These are phyloP conservation scores for Phytophthora podocarpi DNA, from an alignment of 352 stramenopile genomes.

Conservation along the genomic window DNA sequence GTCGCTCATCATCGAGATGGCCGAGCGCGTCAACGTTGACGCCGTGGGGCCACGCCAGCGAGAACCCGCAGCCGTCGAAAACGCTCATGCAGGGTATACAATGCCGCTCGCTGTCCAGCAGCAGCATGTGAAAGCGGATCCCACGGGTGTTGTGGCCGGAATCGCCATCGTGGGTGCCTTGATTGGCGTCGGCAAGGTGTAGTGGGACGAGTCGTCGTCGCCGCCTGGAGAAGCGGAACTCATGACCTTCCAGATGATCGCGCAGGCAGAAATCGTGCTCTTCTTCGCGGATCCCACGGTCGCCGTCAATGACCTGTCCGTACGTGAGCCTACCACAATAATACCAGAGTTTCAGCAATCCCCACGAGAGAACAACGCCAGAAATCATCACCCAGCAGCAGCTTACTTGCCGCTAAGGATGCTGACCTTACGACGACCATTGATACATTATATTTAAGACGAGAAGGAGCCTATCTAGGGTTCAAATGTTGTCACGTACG, in stretches of 20 bases:
- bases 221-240: conserved; percentile 1
- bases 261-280: conserved; percentile 57
- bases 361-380: conserved; percentile 49
- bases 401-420: conserved; percentile 88
- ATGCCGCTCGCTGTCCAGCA: conserved; percentile 10
- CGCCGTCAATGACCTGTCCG: conserved; percentile 69
- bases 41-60: no score
- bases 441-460: no score
- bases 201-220: conserved; percentile 75
- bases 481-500: no score
- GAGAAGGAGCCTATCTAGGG: no score
- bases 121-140: conserved; percentile 49
- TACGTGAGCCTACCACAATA: conserved; percentile 57
- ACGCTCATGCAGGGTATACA: conserved; percentile 5
- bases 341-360: conserved; percentile 71
- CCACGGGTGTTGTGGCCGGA: conserved; percentile 67
- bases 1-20: no score
- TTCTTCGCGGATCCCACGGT: conserved; percentile 79
- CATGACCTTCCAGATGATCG: conserved; percentile 54
- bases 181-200: conserved; percentile 86
- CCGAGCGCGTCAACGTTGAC: conserved; percentile 48
- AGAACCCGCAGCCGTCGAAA: no score
- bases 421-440: no score
- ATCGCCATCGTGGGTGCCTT: conserved; percentile 73
- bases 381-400: conserved; percentile 29